Base-by-base conservation (phyloP, 352 stramenopile genomes). In the Phytophthora fragariae region DNA sequence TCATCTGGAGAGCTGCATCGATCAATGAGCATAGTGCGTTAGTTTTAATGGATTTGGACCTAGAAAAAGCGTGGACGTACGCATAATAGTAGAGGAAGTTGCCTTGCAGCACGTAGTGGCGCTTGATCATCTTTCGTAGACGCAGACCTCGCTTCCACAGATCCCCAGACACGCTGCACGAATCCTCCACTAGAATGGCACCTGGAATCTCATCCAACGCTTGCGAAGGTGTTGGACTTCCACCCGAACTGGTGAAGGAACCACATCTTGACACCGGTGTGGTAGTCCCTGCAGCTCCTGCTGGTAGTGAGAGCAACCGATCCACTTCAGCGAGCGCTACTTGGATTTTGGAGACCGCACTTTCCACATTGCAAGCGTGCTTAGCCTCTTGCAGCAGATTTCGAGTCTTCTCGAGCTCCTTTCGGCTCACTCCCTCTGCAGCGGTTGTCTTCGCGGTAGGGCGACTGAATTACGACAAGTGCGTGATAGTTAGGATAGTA, bases 51-150 rank as follows among this genome's bases (percentile, higher is more conserved):
- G 17, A 8, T 56, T 17, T 5, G 19, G 9, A 2, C 10, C 10
- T 12, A 62, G n/a, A 15, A 15, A n/a, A 12, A 62, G 47, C 47
- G 47, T 49, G 15, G 19, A 81, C 77, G 57, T 81, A 93, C 83
- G 86, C 77, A 65, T 95, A 96, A 65, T 94, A 96, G 75, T 97
- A 97, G 21, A 97, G 83, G 59, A 97, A 97, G 50, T 93, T 95
- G 68, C 90, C 90, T 65, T 96, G 89, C 15, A 97, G 72, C 21
- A 92, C 85, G 75, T 95, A 96, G 70, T 95, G 83, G 37, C 88
- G 84, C 72, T 92, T 93, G 76, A 91, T 95, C 89, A 97, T 96
- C 50, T 94, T 88, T 2, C 90, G 87, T n/a, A 97, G 73, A 12
- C 88, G 85, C 17, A 81, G 86, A 24, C 88, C 90, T 4, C 87